Evolutionary conservation across 2,329 filamentous ascomycete genomes (phyloP).

Genomic region (Tolypocladium guangdongense): DNA sequence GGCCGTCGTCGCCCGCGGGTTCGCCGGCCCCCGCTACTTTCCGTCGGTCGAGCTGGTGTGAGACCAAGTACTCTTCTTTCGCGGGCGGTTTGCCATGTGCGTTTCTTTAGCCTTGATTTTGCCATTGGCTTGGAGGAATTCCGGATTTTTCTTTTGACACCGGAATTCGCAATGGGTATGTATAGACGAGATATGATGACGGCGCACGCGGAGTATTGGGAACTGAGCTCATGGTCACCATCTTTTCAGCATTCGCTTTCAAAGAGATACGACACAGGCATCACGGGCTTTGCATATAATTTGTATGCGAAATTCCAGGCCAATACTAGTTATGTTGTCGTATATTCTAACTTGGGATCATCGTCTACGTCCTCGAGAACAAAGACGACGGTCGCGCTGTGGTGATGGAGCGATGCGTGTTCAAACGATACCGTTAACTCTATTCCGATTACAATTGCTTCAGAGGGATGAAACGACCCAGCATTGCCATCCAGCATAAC

Average conservation of each 20-base stretch:
- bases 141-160: background rate
- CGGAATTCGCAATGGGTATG: background rate
- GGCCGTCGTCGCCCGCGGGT: conserved; percentile 73
- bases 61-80: conserved; percentile 1
- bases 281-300: background rate
- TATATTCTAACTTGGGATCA: too few species aligned
- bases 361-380: background rate
- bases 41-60: conserved; percentile 54
- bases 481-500: background rate
- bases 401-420: background rate
- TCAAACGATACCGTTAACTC: background rate
- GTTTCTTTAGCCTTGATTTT: background rate
- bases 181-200: background rate
- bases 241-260: background rate
- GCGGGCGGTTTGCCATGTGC: background rate
- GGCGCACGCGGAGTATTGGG: background rate
- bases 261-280: background rate
- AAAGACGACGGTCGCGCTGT: too few species aligned
- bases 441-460: background rate
- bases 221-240: background rate
- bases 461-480: background rate
- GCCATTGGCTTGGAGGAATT: background rate
- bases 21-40: conserved; percentile 76
- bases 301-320: background rate
- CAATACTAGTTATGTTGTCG: background rate